Evolutionary conservation across 1,284 basidiomycete genomes (phyloP).

Genomic region (Apiotrichum siamense): DNA sequence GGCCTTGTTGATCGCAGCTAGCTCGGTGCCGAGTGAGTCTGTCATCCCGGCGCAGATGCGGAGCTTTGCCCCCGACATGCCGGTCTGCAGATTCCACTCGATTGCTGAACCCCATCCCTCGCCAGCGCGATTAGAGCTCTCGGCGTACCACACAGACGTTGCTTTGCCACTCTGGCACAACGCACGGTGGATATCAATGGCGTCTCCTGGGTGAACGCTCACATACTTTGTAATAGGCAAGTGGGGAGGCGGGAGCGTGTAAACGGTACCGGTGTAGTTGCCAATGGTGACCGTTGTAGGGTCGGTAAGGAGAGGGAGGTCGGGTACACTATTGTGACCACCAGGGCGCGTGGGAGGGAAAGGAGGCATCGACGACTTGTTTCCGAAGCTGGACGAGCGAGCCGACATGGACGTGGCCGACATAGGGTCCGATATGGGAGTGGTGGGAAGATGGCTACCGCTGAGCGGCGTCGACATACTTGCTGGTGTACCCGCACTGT

Average conservation of each 20-base stretch:
- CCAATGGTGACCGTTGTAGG: slow-evolving; percentile 26
- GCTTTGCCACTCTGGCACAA: slow-evolving; percentile 25
- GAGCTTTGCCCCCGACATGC: slow-evolving; percentile 39
- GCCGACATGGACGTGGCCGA: not conserved
- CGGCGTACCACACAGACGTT: slow-evolving; percentile 41
- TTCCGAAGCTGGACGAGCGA: not conserved
- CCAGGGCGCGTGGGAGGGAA: not conserved
- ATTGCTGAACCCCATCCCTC: slow-evolving; percentile 46
- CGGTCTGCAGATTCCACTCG: slow-evolving; percentile 39
- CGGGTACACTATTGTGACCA: not conserved
- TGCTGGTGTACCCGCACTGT: slow-evolving; percentile 24
- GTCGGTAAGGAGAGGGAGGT: slow-evolving; percentile 30
- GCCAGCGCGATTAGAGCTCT: slow-evolving; percentile 40
- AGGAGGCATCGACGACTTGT: not conserved
- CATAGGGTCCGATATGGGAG: not conserved
- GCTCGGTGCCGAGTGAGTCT: slow-evolving; percentile 41
- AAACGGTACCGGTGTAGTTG: slow-evolving; percentile 26
- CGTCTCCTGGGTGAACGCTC: slow-evolving; percentile 34
- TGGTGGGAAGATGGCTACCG: not conserved
- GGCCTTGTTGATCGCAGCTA: slow-evolving; percentile 43
- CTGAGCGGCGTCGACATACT: not conserved
- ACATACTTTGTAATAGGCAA: slow-evolving; percentile 44
- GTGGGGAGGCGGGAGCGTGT: slow-evolving; percentile 34
- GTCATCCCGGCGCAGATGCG: slow-evolving; percentile 33
- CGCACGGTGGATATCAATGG: slow-evolving; percentile 38